These are phyloP conservation scores for Cajanus cajan DNA, from an alignment of 306 rosid species.

Conservation along the genomic window DNA sequence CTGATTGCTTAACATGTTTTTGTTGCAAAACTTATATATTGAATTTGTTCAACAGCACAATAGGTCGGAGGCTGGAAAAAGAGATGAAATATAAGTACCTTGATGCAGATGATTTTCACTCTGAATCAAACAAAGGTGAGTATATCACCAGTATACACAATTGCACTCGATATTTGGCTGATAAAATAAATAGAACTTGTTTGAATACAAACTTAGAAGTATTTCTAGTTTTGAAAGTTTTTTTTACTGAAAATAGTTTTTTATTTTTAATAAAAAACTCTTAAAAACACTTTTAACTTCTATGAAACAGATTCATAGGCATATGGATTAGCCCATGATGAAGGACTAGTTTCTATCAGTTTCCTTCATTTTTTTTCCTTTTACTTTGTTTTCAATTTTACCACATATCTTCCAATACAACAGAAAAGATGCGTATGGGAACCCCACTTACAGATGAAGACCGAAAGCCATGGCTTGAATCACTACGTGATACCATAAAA, in stretches of 20 bases:
- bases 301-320: too few relatives aligned
- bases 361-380: background rate
- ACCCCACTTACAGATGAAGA: conserved; percentile 79
- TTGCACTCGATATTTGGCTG: background rate
- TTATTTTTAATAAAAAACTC: too few relatives aligned
- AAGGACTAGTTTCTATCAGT: background rate
- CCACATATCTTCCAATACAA: background rate
- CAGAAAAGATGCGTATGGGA: conserved; percentile 78
- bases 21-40: background rate
- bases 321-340: background rate
- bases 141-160: background rate
- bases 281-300: too few relatives aligned
- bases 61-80: conserved; percentile 67
- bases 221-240: too few relatives aligned
- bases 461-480: conserved; percentile 84
- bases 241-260: too few relatives aligned
- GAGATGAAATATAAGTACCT: conserved; percentile 49
- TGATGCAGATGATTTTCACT: conserved; percentile 91
- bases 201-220: too few relatives aligned
- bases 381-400: background rate
- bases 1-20: background rate
- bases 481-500: conserved; percentile 38
- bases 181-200: background rate
- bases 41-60: conserved; percentile 52
- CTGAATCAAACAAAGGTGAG: conserved; percentile 73